Evolutionary conservation across 306 rosid species (phyloP).

Genomic region (Neltuma alba): DNA sequence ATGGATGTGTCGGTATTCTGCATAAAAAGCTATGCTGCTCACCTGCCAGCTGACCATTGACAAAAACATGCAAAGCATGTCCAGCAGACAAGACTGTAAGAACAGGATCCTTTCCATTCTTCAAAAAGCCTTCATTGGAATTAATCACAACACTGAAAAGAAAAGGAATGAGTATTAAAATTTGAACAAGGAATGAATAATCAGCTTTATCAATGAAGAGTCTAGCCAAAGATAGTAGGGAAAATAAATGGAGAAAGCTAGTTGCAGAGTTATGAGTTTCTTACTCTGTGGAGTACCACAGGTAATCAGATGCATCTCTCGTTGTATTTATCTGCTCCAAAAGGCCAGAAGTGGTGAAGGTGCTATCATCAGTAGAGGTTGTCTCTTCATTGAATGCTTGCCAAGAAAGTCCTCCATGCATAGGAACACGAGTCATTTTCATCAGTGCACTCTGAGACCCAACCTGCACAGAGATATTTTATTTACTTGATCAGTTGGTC

Average conservation of each 20-base stretch:
- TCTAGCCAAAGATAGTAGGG: background rate
- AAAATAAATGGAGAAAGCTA: background rate
- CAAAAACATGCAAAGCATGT: constrained; percentile 90
- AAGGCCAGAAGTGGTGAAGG: constrained; percentile 77
- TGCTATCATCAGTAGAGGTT: constrained; percentile 69
- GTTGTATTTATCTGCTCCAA: constrained; percentile 96
- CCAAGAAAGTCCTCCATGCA: constrained; percentile 91
- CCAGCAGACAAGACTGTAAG: constrained; percentile 91
- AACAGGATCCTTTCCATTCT: constrained; percentile 64
- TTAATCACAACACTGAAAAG: constrained; percentile 70
- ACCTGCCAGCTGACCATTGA: constrained; percentile 89
- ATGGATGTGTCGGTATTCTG: background rate
- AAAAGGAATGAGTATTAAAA: constrained; percentile 16
- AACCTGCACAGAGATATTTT: constrained; percentile 51
- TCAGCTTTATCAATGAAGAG: background rate
- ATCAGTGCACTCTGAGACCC: constrained; percentile 86
- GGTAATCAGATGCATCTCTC: constrained; percentile 82
- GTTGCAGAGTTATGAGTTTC: constrained; percentile 38
- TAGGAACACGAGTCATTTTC: constrained; percentile 91
- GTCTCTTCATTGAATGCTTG: constrained; percentile 76
- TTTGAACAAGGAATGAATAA: constrained; percentile 18
- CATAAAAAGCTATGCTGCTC: constrained; percentile 29
- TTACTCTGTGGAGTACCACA: constrained; percentile 99
- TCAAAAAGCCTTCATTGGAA: constrained; percentile 71
- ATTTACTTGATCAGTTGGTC: background rate